Conservation (phyloP, 768 basidiomycete species). For the Calocybe indica region DNA sequence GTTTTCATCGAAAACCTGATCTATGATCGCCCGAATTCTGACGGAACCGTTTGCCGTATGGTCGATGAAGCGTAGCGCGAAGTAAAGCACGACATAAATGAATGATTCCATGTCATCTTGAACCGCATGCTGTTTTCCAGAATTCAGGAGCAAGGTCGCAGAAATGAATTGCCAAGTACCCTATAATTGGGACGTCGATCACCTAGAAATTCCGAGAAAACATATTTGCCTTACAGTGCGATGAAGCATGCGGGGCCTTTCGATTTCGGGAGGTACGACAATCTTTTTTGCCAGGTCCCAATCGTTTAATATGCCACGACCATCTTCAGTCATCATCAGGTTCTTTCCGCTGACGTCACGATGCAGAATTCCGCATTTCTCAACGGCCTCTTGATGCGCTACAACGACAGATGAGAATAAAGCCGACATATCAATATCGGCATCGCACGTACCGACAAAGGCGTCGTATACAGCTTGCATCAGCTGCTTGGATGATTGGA, state of each 20-base stretch:
- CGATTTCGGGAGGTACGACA: no score
- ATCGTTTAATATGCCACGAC: slow-evolving; percentile 9
- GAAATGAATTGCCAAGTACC: slow-evolving; percentile 13
- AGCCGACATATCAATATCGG: not conserved
- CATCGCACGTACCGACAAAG: slow-evolving; percentile 12
- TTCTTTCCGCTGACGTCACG: slow-evolving; percentile 8
- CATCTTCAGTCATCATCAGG: slow-evolving; percentile 6
- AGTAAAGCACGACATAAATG: slow-evolving; percentile 6
- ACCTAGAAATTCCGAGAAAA: not conserved
- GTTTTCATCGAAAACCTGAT: not conserved
- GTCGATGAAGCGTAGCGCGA: slow-evolving; percentile 4
- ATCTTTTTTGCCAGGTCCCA: slow-evolving; percentile 8
- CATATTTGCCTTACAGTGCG: slow-evolving; percentile 3
- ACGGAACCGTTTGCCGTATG: not conserved
- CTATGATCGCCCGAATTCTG: not conserved
- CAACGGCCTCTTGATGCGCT: slow-evolving; percentile 8
- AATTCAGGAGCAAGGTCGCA: not conserved
- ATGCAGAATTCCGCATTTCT: slow-evolving; percentile 5
- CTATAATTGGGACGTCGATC: not conserved
- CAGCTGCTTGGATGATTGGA: slow-evolving; percentile 12
- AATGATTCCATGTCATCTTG: slow-evolving; percentile 11
- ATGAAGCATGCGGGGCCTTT: slow-evolving; percentile 1
- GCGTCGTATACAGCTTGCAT: slow-evolving; percentile 16
- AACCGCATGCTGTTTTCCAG: slow-evolving; percentile 1
- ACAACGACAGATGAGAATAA: not conserved